These are phyloP conservation scores for Malassezia obtusa DNA, from an alignment of 1,284 basidiomycete genomes.

Conservation along the genomic window DNA sequence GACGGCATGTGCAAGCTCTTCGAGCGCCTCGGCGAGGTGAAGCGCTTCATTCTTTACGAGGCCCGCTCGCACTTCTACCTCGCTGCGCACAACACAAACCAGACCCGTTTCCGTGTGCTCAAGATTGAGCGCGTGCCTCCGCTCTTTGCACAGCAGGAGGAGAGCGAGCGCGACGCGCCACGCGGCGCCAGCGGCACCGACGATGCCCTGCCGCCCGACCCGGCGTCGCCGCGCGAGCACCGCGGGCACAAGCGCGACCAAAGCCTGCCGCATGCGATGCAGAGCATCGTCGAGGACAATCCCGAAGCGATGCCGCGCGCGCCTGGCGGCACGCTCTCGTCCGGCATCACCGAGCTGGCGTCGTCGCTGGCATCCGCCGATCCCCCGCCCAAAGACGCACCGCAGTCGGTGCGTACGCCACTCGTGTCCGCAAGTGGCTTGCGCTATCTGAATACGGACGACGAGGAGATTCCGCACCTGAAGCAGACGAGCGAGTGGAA, in stretches of 20 bases:
- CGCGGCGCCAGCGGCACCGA: background rate
- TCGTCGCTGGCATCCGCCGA: slow-evolving; percentile 1
- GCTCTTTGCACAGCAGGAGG: slow-evolving; percentile 7
- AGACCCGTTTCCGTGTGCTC: slow-evolving; percentile 41
- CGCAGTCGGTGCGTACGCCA: background rate
- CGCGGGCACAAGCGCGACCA: background rate
- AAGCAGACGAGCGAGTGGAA: slow-evolving; percentile 9
- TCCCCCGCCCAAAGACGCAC: background rate
- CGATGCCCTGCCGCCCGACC: too few species aligned
- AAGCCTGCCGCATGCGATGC: slow-evolving; percentile 3
- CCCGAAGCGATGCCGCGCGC: background rate
- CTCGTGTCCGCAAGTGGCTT: background rate
- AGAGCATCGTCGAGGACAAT: slow-evolving; percentile 1
- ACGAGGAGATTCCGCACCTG: slow-evolving; percentile 6
- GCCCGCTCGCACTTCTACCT: slow-evolving; percentile 44
- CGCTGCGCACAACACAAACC: slow-evolving; percentile 39
- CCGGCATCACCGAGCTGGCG: slow-evolving; percentile 7
- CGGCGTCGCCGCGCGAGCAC: background rate
- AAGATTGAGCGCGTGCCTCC: slow-evolving; percentile 41
- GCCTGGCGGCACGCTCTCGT: slow-evolving; percentile 1
- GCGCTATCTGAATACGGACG: slow-evolving; percentile 10
- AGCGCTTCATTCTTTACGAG: slow-evolving; percentile 44
- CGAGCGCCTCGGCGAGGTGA: slow-evolving; percentile 30
- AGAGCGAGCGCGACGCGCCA: background rate
- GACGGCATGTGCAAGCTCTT: too few species aligned